Conservation (phyloP, 768 basidiomycete species). For the Termitomyces bulborhizus region DNA sequence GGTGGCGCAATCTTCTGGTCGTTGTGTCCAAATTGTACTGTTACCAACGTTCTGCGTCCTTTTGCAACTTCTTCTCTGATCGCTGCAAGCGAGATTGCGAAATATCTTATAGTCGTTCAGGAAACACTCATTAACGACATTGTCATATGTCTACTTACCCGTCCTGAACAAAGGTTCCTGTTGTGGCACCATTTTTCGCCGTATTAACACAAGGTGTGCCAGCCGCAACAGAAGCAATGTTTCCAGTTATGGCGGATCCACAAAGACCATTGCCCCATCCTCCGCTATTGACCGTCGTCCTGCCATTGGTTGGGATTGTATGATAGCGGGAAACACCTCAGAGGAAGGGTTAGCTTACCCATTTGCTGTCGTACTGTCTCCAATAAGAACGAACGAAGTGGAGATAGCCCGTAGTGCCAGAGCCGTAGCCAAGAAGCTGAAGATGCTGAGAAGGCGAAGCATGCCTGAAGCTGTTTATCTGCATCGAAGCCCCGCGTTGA, state of each 20-base stretch:
- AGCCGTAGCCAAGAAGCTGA: neutral
- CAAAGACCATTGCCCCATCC: neutral
- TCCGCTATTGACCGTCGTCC: neutral
- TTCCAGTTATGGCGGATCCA: neutral
- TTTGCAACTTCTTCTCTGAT: slow-evolving; percentile 28
- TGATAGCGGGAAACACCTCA: neutral
- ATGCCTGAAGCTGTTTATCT: neutral
- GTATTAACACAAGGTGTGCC: neutral
- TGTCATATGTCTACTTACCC: neutral
- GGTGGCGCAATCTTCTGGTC: slow-evolving; percentile 35
- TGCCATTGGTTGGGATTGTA: neutral
- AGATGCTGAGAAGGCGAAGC: neutral
- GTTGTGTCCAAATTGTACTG: slow-evolving; percentile 39
- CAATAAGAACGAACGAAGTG: neutral
- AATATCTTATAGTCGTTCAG: neutral
- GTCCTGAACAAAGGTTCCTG: neutral
- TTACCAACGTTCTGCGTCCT: slow-evolving; percentile 29
- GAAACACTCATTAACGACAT: neutral
- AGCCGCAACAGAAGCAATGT: neutral
- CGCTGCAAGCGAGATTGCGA: neutral
- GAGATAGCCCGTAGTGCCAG: neutral
- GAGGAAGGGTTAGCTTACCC: neutral
- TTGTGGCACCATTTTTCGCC: neutral
- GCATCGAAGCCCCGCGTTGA: neutral
- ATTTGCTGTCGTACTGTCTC: slow-evolving; percentile 1